These are phyloP conservation scores for Lecanoromycetidae sp. DNA, from an alignment of 2,329 filamentous ascomycete species.

Conservation along the genomic window DNA sequence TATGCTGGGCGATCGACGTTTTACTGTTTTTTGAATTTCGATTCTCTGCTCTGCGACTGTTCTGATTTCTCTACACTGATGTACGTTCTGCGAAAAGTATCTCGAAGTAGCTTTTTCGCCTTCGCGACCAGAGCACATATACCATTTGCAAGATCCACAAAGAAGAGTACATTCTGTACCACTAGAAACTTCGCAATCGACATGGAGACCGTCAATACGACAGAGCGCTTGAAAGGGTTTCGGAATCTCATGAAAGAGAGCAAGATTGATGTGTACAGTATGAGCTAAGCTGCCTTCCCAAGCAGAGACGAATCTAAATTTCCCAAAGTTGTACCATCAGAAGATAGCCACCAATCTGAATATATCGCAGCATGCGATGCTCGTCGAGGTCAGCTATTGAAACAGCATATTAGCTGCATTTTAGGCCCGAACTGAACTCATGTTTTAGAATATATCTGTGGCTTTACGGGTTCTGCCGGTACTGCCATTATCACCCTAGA, in stretches of 20 bases:
- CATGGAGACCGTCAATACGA: conserved; percentile 73
- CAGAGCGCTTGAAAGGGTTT: conserved; percentile 60
- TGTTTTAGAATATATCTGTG: conserved; percentile 62
- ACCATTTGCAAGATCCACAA: too few species aligned
- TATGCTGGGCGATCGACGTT: too few species aligned
- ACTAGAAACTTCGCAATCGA: neutral
- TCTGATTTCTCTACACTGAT: too few species aligned
- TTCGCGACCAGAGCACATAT: too few species aligned
- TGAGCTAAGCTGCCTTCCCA: conserved; percentile 20
- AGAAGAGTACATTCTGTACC: neutral
- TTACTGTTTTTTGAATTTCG: too few species aligned
- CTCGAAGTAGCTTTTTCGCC: too few species aligned
- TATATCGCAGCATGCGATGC: conserved; percentile 96
- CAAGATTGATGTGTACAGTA: conserved; percentile 87
- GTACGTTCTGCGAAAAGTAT: too few species aligned
- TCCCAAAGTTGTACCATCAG: conserved; percentile 72
- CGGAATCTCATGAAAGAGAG: conserved; percentile 77
- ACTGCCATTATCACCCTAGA: conserved; percentile 78
- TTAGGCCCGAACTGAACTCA: conserved; percentile 9
- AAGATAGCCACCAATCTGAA: conserved; percentile 95
- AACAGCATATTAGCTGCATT: conserved; percentile 5
- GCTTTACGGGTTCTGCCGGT: conserved; percentile 89
- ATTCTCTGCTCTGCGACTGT: too few species aligned
- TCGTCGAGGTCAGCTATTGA: conserved; percentile 58
- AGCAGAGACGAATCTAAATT: conserved; percentile 1